Base-by-base conservation (phyloP, 2,329 filamentous ascomycete genomes). In the Blastomyces gilchristii region DNA sequence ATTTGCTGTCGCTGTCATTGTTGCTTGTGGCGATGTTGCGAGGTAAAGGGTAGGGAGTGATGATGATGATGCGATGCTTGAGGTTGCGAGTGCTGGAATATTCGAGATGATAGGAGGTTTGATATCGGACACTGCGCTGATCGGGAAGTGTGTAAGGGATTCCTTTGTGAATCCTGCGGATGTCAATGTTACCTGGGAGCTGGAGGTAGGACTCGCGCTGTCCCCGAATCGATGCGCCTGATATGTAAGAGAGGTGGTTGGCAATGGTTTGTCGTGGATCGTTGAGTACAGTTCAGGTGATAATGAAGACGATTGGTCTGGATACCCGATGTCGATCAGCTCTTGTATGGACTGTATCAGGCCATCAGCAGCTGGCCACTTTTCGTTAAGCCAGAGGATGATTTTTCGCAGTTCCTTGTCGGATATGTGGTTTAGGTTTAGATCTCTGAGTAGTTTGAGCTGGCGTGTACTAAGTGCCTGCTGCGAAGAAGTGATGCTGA, bases 281-380 rank as follows among this genome's bases (percentile, higher is more conserved):
- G 25, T 49, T 25, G 41, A 34, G 6, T 25, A 22, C 9, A 25
- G 57, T 6, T 41, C 39, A 28, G n/a, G 14, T 6, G 11, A 18
- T 43, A 28, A 8, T 16, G 34, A 41, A 18, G 56, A 58, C n/a
- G 5, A 22, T 18, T 18, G 16, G 45, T n/a, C 16, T 25, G 57
- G 11, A 18, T 41, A 18, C 18, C 11, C n/a, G 6, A 49, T 59
- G 49, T 59, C 14, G 18, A 47, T 16, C 28, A 59, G 16, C 28
- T 18, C 25, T 14, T 59, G 57, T 18, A 59, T 31, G 57, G 41
- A 59, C 14, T 59, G 41, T 14, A 59, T 47, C 43, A 59, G 57
- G n/a, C 22, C 41, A 2, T 59, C 16, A 28, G 57, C n/a, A 34
- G 57, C 28, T 12, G 22, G 57, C 41, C 41, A 59, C 22, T 34